Base-by-base conservation (phyloP, 805 yeast genomes). In the Teunomyces cretensis region DNA sequence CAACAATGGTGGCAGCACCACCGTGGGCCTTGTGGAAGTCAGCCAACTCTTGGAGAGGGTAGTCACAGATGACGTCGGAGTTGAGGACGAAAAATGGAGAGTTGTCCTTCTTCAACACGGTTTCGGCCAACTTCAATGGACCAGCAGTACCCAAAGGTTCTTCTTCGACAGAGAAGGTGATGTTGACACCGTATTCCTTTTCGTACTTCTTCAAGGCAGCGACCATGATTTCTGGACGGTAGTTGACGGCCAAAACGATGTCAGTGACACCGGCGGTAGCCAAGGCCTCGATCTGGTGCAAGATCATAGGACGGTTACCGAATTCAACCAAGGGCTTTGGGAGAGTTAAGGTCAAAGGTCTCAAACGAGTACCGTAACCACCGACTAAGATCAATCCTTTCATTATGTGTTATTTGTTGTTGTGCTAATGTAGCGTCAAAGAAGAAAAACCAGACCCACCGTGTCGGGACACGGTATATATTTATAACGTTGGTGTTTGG, bases 141-240 rank as follows among this genome's bases (percentile, higher is more conserved):
- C 99, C 99, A 57, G 98, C 99, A 56, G 99, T 94, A 57, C 98
- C 99, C 67, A 94, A 82, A 49, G 99, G 99, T 79, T 94, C 99
- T 67, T 92, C 94, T 79, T 94, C 99, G 56, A 94, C 97, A 49
- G 97, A 89, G 76, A 95, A 94, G 46, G 97, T 90, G 74, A 94
- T 94, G 60, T 78, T 76, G 55, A 94, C 96, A 70, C 97, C 97
- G 73, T 88, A 94, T 71, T 84, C 89, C 65, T 84, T 76, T 77
- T 94, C 98, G 81, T 92, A 94, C 74, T 91, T 83, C 75, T 94
- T 80, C 65, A 94, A 80, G 50, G 98, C 86, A 58, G 87, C 84
- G 55, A 92, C 98, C 99, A 94, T 94, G 56, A 90, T 96, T 78
- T 94, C 99, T 50, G 99, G 99, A 73, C 97, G 86, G 84, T 94